Conservation (phyloP, 73 alveolate genomes). For the Effrenium voratum region DNA sequence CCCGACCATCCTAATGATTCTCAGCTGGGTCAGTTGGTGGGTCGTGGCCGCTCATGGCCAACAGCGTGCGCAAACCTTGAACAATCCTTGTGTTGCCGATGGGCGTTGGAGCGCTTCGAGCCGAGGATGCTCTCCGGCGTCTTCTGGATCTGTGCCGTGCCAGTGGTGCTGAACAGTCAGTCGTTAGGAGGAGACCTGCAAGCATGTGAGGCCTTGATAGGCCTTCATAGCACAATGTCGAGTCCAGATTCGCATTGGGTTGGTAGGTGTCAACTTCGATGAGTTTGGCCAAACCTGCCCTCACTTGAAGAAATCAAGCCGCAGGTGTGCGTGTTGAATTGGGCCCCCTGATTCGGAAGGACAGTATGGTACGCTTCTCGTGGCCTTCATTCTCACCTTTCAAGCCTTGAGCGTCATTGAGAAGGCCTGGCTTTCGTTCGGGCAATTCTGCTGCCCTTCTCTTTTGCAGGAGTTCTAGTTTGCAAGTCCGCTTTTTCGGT, state of each 20-base stretch:
- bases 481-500: too few species aligned
- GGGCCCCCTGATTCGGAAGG: neutral
- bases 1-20: conserved; percentile 74
- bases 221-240: too few species aligned
- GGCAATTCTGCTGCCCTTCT: too few species aligned
- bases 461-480: too few species aligned
- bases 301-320: neutral
- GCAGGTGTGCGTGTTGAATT: neutral
- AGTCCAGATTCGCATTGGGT: too few species aligned
- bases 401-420: conserved; percentile 55
- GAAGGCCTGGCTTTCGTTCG: conserved; percentile 31
- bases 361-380: conserved; percentile 73
- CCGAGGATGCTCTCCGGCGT: conserved; percentile 84
- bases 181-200: conserved; percentile 63
- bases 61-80: neutral
- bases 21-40: neutral
- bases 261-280: too few species aligned
- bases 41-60: neutral
- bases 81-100: neutral
- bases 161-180: conserved; percentile 89
- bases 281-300: too few species aligned
- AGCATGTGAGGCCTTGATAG: too few species aligned
- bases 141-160: conserved; percentile 79
- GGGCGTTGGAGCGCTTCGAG: neutral
- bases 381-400: conserved; percentile 86